These are phyloP conservation scores for Solanum stenotomum DNA, from an alignment of 257 asterid genomes.

Conservation along the genomic window DNA sequence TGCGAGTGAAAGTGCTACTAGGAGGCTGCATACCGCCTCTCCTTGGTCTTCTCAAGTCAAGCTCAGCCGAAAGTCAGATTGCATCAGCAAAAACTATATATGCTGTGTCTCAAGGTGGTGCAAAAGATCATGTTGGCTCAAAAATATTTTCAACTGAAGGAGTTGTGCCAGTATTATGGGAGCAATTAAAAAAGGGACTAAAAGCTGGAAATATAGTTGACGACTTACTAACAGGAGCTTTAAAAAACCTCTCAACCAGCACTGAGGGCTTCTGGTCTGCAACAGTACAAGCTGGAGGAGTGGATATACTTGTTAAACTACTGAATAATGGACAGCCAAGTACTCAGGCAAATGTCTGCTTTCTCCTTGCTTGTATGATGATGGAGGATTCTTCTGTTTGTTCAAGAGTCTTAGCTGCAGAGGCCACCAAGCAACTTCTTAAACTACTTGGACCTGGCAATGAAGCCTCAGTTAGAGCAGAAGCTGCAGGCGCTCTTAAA, in stretches of 20 bases:
- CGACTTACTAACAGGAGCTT: conserved; percentile 78
- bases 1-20: conserved; percentile 85
- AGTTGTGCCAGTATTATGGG: conserved; percentile 93
- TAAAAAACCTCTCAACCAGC: conserved; percentile 80
- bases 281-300: conserved; percentile 78
- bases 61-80: conserved; percentile 80
- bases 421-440: conserved; percentile 75
- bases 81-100: conserved; percentile 93
- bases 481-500: conserved; percentile 92
- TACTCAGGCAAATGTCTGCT: conserved; percentile 96
- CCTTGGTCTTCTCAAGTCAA: conserved; percentile 95
- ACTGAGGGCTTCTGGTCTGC: conserved; percentile 96
- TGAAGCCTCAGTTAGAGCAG: conserved; percentile 93
- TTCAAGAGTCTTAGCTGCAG: conserved; percentile 65
- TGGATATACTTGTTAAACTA: conserved; percentile 76
- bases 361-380: conserved; percentile 94
- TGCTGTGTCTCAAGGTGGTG: conserved; percentile 95
- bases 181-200: conserved; percentile 78
- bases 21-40: conserved; percentile 99
- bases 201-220: conserved; percentile 85
- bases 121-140: conserved; percentile 93
- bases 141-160: conserved; percentile 97
- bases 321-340: conserved; percentile 72
- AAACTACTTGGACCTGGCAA: conserved; percentile 82
- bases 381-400: conserved; percentile 93